Evolutionary conservation across 2,329 filamentous ascomycete species (phyloP).

Genomic region (Verticillium albo-atrum): DNA sequence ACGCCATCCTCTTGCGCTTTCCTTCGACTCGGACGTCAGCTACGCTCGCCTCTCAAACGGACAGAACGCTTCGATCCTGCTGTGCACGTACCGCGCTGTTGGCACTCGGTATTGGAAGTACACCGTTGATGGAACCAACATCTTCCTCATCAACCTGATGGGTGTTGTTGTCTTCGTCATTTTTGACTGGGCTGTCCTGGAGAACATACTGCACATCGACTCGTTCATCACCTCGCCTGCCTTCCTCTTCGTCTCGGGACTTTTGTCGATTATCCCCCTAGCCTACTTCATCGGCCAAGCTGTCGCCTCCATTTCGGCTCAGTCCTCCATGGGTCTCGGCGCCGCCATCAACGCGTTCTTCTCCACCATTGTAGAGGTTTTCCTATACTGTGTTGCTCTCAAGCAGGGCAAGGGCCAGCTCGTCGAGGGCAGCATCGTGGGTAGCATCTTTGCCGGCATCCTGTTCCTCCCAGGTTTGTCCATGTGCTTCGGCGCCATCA

Average conservation of each 20-base stretch:
- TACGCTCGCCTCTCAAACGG: constrained; percentile 67
- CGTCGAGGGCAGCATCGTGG: constrained; percentile 94
- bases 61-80: constrained; percentile 77
- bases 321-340: constrained; percentile 96
- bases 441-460: constrained; percentile 95
- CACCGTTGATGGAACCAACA: constrained; percentile 96
- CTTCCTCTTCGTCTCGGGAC: constrained; percentile 76
- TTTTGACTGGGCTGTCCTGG: constrained; percentile 82
- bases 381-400: constrained; percentile 91
- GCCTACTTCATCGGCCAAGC: constrained; percentile 99
- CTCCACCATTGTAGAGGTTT: constrained; percentile 95
- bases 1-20: constrained; percentile 85
- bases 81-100: constrained; percentile 96
- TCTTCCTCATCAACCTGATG: constrained; percentile 97
- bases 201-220: constrained; percentile 62
- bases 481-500: constrained; percentile 98
- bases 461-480: constrained; percentile 91
- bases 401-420: constrained; percentile 88
- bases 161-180: constrained; percentile 92
- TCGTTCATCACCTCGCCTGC: constrained; percentile 75
- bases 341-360: constrained; percentile 98
- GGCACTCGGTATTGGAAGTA: constrained; percentile 99
- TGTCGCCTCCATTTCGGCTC: constrained; percentile 95
- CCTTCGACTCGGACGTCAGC: constrained; percentile 82
- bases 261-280: constrained; percentile 91